Evolutionary conservation across 2,329 filamentous ascomycete species (phyloP).

Genomic region (Neofusicoccum kwambonambiense): DNA sequence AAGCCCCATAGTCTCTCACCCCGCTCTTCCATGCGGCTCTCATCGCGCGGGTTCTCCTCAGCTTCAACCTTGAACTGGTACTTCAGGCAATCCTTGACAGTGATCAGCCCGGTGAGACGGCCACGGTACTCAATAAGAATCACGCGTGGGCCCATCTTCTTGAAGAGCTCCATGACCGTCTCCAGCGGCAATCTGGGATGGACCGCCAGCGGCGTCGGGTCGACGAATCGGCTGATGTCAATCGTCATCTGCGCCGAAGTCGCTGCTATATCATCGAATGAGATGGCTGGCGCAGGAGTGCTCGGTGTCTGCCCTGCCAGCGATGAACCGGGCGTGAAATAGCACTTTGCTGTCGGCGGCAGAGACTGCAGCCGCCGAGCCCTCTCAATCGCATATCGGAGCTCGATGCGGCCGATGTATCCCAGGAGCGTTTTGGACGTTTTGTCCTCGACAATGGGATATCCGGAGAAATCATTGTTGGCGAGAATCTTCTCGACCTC

Average conservation of each 20-base stretch:
- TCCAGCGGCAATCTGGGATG: constrained; percentile 90
- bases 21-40: constrained; percentile 10
- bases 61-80: constrained; percentile 97
- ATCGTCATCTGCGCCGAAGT: constrained; percentile 59
- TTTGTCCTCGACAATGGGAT: constrained; percentile 80
- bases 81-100: constrained; percentile 94
- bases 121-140: constrained; percentile 92
- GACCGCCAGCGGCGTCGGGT: constrained; percentile 83
- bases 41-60: constrained; percentile 58
- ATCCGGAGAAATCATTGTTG: constrained; percentile 84
- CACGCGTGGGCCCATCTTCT: constrained; percentile 92
- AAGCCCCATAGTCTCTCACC: constrained; percentile 12
- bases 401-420: constrained; percentile 88
- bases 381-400: constrained; percentile 85
- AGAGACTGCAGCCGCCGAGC: constrained; percentile 67
- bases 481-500: constrained; percentile 73
- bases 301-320: constrained; percentile 22
- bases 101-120: constrained; percentile 78
- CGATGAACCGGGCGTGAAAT: constrained; percentile 58
- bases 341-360: constrained; percentile 68
- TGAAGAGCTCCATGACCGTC: constrained; percentile 98
- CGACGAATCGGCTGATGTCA: constrained; percentile 84
- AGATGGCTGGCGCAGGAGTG: constrained; percentile 41
- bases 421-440: constrained; percentile 73
- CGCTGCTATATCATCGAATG: constrained; percentile 60